Percentiles rank a stretch among this genome's conserved stretches.
Conservation (phyloP, 2,329 filamentous ascomycete species). For the Stylonectria norvegica region DNA sequence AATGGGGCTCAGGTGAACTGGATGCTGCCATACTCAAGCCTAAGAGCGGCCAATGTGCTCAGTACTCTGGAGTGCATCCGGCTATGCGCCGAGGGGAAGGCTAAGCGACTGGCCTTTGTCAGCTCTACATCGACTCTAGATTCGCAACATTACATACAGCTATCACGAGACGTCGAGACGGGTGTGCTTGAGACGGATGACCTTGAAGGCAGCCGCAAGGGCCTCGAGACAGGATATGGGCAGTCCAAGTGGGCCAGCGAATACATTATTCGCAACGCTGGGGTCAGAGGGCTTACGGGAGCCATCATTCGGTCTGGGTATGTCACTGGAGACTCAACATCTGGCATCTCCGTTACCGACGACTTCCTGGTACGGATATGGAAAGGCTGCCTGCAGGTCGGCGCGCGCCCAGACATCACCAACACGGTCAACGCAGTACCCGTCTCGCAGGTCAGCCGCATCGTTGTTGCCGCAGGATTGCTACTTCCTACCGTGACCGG, state of each 20-base stretch:
- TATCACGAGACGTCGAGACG: slow-evolving; percentile 57
- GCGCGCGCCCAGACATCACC: slow-evolving; percentile 67
- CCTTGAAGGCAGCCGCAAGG: slow-evolving; percentile 69
- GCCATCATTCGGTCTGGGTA: slow-evolving; percentile 82
- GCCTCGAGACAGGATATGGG: slow-evolving; percentile 83
- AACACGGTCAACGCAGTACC: slow-evolving; percentile 91
- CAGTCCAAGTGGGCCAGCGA: slow-evolving; percentile 84
- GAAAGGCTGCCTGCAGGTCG: slow-evolving; percentile 83
- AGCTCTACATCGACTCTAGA: slow-evolving; percentile 77
- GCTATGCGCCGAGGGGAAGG: slow-evolving; percentile 71
- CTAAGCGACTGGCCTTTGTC: slow-evolving; percentile 76
- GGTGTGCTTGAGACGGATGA: slow-evolving; percentile 74
- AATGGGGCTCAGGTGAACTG: slow-evolving; percentile 82
- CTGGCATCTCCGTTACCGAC: slow-evolving; percentile 74
- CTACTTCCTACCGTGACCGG: slow-evolving; percentile 58
- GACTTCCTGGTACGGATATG: slow-evolving; percentile 85
- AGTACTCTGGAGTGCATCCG: slow-evolving; percentile 72
- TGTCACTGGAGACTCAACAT: slow-evolving; percentile 68
- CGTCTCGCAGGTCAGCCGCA: slow-evolving; percentile 76
- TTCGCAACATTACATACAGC: slow-evolving; percentile 72
- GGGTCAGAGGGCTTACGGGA: slow-evolving; percentile 69
- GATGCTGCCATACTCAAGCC: slow-evolving; percentile 71
- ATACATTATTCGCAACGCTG: slow-evolving; percentile 72
- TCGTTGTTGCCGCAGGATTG: slow-evolving; percentile 71
- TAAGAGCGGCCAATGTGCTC: slow-evolving; percentile 74